Base-by-base conservation (phyloP, 192 early-diverging fungal genomes). In the Gamsiella multidivaricata region DNA sequence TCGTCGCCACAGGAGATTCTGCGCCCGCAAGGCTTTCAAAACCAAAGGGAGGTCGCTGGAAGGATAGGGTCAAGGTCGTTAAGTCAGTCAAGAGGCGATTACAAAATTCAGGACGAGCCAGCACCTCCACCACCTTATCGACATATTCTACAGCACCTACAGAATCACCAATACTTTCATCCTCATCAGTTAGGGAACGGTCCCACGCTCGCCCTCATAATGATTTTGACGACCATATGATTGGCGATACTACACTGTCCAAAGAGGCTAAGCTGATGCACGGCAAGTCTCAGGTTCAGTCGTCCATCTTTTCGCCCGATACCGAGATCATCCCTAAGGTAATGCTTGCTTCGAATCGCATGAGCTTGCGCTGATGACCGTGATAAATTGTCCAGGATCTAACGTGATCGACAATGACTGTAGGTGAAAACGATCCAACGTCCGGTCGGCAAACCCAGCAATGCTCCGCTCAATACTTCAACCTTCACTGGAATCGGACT, bases 231-330 rank as follows among this genome's bases (percentile, higher is more conserved):
- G 37, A 82, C 47, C 47, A 62, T 22, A 49, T 42, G 25, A 14
- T 12, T 2, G 56, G 60, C 3, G 61, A 45, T 2, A 43, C 61
- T 15, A 61, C 45, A 32, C 56, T 58, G 17, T 54, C 66, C 15
- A 67, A 73, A 20, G 69, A 70, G 23, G 60, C 43, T 43, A 80
- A 84, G 25, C 52, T 82, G 31, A 68, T 80, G 55, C 86, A 88
- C 47, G 81, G 82, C 23, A 91, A 88, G 65, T 79, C 84, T 43
- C 90, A 94, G 58, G 85, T 93, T 26, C 82, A 92, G 12, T 95
- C 95, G 18, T 96, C 94, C 55, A 86, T 95, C 54, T 95, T 95
- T 62, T 88, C 91, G 10, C 88, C 86, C 54, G 92, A 94, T 78
- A 90, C 91, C 12, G 81, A 84, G 18, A 84, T 89, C 32, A 65